Conservation (phyloP, 1,284 basidiomycete species). For the Cerrena zonata region DNA sequence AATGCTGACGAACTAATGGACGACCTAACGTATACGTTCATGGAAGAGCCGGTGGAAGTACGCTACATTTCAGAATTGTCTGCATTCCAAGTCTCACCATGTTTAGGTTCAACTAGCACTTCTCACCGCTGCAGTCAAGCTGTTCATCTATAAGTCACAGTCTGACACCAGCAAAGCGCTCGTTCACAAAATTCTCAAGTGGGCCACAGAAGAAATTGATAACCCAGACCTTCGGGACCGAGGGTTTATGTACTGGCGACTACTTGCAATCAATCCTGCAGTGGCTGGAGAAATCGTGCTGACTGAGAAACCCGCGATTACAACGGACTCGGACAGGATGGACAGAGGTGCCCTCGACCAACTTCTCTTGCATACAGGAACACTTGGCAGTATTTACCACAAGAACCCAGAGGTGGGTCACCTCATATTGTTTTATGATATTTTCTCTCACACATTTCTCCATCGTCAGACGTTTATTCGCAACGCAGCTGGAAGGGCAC, state of each 20-base stretch:
- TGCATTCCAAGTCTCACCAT: background rate
- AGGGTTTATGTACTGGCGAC: conserved; percentile 99
- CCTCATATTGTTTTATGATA: background rate
- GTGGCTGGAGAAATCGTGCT: conserved; percentile 90
- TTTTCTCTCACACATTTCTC: background rate
- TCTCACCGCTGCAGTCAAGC: conserved; percentile 91
- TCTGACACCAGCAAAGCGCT: conserved; percentile 85
- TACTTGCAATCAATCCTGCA: conserved; percentile 89
- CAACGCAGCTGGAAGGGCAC: conserved; percentile 66
- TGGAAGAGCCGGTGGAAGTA: conserved; percentile 90
- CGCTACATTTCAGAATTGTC: conserved; percentile 18
- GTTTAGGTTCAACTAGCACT: conserved; percentile 89
- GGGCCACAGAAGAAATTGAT: conserved; percentile 95
- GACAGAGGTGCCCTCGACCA: conserved; percentile 92
- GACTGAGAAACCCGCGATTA: conserved; percentile 89
- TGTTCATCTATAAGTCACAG: conserved; percentile 87
- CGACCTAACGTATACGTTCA: conserved; percentile 84
- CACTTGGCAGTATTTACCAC: conserved; percentile 82
- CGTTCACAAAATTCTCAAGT: conserved; percentile 93
- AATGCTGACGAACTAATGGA: conserved; percentile 94
- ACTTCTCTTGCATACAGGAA: conserved; percentile 74
- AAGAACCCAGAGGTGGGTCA: conserved; percentile 75
- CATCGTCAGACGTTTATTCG: conserved; percentile 72
- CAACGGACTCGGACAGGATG: conserved; percentile 97
- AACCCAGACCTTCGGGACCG: conserved; percentile 95